These are phyloP conservation scores for Fusarium drepaniforme DNA, from an alignment of 2,329 filamentous ascomycete genomes.

Conservation along the genomic window DNA sequence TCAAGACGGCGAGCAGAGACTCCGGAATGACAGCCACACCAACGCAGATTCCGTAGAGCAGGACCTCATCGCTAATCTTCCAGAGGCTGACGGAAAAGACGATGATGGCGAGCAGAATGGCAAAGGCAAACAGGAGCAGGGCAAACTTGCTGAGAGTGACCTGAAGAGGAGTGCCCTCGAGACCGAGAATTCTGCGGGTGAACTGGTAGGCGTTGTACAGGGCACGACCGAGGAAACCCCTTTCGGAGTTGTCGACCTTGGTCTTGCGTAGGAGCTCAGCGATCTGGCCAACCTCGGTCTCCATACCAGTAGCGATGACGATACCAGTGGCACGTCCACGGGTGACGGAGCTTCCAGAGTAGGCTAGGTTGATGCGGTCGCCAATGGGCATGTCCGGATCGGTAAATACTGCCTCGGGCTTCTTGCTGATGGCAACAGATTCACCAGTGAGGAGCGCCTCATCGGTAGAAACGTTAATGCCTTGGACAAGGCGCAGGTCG, in stretches of 20 bases:
- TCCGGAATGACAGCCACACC: conserved; percentile 75
- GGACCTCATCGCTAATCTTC: conserved; percentile 65
- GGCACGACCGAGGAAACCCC: conserved; percentile 58
- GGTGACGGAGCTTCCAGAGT: conserved; percentile 79
- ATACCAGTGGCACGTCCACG: conserved; percentile 77
- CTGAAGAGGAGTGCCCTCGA: conserved; percentile 85
- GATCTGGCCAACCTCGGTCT: conserved; percentile 81
- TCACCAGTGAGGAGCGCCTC: conserved; percentile 82
- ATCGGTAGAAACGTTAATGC: conserved; percentile 81
- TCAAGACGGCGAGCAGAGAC: conserved; percentile 76
- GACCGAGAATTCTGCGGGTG: conserved; percentile 68
- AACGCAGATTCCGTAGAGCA: conserved; percentile 72
- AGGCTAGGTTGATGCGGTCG: conserved; percentile 78
- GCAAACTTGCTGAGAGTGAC: conserved; percentile 89
- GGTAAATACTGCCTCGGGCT: conserved; percentile 67
- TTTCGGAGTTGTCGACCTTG: conserved; percentile 57
- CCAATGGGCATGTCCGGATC: conserved; percentile 70
- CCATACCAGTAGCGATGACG: conserved; percentile 78
- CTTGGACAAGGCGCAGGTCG: conserved; percentile 73
- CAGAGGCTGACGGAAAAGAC: conserved; percentile 72
- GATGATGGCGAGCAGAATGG: conserved; percentile 69
- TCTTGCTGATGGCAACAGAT: conserved; percentile 76
- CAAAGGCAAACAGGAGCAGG: conserved; percentile 81
- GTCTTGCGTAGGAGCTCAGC: conserved; percentile 74
- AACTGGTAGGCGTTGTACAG: conserved; percentile 58